Base-by-base conservation (phyloP, 768 basidiomycete genomes). In the Hypsizygus marmoreus region DNA sequence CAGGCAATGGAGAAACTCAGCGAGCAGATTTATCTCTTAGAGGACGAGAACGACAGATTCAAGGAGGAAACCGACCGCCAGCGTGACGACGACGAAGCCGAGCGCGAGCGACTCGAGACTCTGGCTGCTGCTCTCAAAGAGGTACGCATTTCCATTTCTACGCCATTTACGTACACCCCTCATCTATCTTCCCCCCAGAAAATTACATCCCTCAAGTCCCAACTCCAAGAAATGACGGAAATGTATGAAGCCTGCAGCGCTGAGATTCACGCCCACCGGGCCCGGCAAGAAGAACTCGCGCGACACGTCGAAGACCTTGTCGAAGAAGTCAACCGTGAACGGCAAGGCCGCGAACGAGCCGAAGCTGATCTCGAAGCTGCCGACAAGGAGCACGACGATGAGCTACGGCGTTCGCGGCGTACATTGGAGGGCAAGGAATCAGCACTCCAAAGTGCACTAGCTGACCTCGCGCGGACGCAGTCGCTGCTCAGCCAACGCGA, bases 41-140 rank as follows among this genome's bases (percentile, higher is more conserved):
- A 98, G 60, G 91, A 95, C 49, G 88, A 93, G 58, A 80, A 84
- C 42, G 91, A 95, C 50, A 74, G 80, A 23, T 62, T 88, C 39
- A 82, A 77, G 58, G 89, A 91, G 55, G 87, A 91, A 36, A 71
- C 73, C 39, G 82, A 86, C 28, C 72, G 79, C 7, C 51, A 81
- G 29, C 77, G 82, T 40, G 86, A 92, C 47, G 89, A 92, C n/a
- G 83, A 85, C 35, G 72, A 65, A 7, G 76, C 77, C n/a, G 90
- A 88, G 57, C 72, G 78, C 19, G 87, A 88, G 47, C 70, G 82
- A 32, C 67, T 84, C 1, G 84, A 88, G 55, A 82, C 74, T 2
- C 68, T 95, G 5, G 72, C 82, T 23, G 70, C 72, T 7, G 86
- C 86, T 2, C 75, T 95, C 35, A 95, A 95, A 65, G 91, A 95